These are phyloP conservation scores for Colletotrichum sp. DNA, from an alignment of 2,329 filamentous ascomycete genomes.

Conservation along the genomic window DNA sequence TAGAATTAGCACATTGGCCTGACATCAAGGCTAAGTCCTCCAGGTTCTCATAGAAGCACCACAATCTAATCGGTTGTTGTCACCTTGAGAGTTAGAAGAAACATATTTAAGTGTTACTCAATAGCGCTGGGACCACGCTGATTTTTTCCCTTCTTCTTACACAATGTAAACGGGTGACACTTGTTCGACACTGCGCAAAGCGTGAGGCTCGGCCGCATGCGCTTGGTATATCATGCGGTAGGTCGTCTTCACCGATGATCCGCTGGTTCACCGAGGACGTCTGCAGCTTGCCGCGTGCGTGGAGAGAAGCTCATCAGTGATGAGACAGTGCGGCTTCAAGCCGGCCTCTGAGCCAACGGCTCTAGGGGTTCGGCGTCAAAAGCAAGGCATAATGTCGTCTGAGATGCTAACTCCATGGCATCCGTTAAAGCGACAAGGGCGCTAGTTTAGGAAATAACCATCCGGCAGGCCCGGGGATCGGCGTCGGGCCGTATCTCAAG, in stretches of 20 bases:
- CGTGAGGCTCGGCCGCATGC: not conserved
- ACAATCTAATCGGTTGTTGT: not conserved
- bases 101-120: not conserved
- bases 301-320: not conserved
- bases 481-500: not conserved
- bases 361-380: not conserved
- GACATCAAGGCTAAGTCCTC: not conserved
- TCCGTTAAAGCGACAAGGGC: not conserved
- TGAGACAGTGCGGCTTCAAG: not conserved
- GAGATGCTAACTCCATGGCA: not conserved
- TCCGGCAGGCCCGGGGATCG: not conserved
- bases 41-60: not conserved
- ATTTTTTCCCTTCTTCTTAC: not conserved
- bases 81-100: not conserved
- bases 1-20: not conserved
- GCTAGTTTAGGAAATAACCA: not conserved
- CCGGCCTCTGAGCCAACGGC: not conserved
- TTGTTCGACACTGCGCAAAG: not conserved
- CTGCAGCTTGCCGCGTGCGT: not conserved
- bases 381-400: not conserved
- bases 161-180: not conserved
- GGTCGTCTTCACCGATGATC: not conserved
- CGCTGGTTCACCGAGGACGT: not conserved
- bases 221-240: not conserved
- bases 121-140: not conserved